Conservation (phyloP, 1,139 yeast species). For the Debaryomycetaceae sp. region DNA sequence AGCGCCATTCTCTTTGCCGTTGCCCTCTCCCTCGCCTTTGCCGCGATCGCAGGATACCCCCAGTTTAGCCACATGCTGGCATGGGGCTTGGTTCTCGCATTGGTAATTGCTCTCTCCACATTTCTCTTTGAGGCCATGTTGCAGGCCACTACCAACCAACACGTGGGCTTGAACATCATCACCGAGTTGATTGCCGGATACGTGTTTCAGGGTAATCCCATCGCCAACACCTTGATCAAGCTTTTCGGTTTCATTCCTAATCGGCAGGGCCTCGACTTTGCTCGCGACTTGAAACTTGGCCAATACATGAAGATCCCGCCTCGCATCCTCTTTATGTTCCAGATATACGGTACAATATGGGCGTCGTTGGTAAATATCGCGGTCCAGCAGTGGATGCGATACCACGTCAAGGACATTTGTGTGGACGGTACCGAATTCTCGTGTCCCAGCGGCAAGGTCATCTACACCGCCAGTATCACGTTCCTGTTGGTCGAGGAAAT, state of each 20-base stretch:
- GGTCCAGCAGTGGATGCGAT: slow-evolving; percentile 14
- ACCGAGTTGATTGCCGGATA: slow-evolving; percentile 25
- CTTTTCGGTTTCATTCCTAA: slow-evolving; percentile 20
- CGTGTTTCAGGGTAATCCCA: slow-evolving; percentile 20
- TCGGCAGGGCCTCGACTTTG: slow-evolving; percentile 11
- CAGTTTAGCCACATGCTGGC: slow-evolving; percentile 21
- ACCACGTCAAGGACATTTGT: slow-evolving; percentile 8
- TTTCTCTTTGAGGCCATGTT: slow-evolving; percentile 26
- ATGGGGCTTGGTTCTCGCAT: slow-evolving; percentile 24
- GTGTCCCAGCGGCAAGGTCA: slow-evolving; percentile 10
- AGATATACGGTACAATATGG: slow-evolving; percentile 12
- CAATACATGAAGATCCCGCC: slow-evolving; percentile 11
- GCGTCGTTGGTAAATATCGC: slow-evolving; percentile 27
- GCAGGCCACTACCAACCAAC: slow-evolving; percentile 28
- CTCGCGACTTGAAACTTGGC: slow-evolving; percentile 8
- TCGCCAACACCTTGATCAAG: slow-evolving; percentile 24
- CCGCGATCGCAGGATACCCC: slow-evolving; percentile 13
- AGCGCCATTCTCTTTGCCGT: slow-evolving; percentile 17
- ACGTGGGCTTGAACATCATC: slow-evolving; percentile 26
- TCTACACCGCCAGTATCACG: slow-evolving; percentile 8
- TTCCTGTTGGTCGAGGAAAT: slow-evolving; percentile 17
- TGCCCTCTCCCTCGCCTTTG: slow-evolving; percentile 20
- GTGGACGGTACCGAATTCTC: slow-evolving; percentile 9
- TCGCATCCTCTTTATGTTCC: slow-evolving; percentile 7
- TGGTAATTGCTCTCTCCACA: slow-evolving; percentile 17